These are phyloP conservation scores for Calonectria multiphialidica DNA, from an alignment of 2,329 filamentous ascomycete species.

Conservation along the genomic window DNA sequence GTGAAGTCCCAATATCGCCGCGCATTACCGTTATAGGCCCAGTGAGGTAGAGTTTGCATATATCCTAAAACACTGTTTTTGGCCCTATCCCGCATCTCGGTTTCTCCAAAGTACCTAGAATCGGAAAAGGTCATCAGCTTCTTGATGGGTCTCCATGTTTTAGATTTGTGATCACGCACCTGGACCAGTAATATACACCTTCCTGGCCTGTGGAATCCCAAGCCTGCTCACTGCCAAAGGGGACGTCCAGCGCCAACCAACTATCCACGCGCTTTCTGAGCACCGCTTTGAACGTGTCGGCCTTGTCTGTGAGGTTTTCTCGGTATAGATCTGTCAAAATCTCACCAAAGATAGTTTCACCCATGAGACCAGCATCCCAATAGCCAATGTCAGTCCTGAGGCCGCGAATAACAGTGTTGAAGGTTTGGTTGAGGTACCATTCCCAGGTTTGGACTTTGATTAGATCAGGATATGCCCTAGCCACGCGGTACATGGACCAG, in stretches of 20 bases:
- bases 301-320: slow-evolving; percentile 57
- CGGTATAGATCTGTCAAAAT: slow-evolving; percentile 63
- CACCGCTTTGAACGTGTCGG: slow-evolving; percentile 52
- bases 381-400: slow-evolving; percentile 57
- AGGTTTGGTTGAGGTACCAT: slow-evolving; percentile 69
- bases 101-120: slow-evolving; percentile 62
- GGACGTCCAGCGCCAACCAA: slow-evolving; percentile 64
- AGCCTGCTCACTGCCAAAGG: slow-evolving; percentile 71
- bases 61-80: slow-evolving; percentile 67
- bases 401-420: slow-evolving; percentile 59
- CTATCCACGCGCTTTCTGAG: slow-evolving; percentile 62
- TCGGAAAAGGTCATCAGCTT: too few species aligned
- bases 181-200: slow-evolving; percentile 70
- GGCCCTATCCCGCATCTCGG: slow-evolving; percentile 58
- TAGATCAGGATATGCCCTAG: slow-evolving; percentile 59
- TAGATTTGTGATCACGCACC: too few species aligned
- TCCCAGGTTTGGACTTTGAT: slow-evolving; percentile 55
- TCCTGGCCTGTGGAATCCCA: slow-evolving; percentile 74
- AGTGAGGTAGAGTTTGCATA: slow-evolving; percentile 68
- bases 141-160: too few species aligned
- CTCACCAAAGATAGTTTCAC: slow-evolving; percentile 68
- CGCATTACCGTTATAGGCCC: slow-evolving; percentile 73
- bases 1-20: slow-evolving; percentile 71
- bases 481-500: slow-evolving; percentile 69
- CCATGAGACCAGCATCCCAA: slow-evolving; percentile 65